Conservation (phyloP, 2,329 filamentous ascomycete species). For the Scedosporium aurantiacum region DNA sequence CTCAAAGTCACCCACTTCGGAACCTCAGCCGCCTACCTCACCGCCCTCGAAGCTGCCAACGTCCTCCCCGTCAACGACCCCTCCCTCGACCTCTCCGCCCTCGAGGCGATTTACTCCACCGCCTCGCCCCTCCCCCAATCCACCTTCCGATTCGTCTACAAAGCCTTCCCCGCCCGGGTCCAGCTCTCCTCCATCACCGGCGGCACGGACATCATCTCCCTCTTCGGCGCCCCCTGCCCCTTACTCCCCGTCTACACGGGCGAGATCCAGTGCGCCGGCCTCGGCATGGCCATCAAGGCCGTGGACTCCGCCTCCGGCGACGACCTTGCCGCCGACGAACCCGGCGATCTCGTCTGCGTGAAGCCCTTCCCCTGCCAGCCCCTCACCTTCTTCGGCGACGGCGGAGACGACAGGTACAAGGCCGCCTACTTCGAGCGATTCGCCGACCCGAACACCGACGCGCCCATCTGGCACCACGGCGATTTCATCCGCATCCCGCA, state of each 20-base stretch:
- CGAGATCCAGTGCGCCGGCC: constrained; percentile 66
- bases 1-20: constrained; percentile 85
- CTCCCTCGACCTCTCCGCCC: constrained; percentile 45
- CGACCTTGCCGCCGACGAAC: constrained; percentile 47
- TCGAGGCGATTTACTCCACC: constrained; percentile 87
- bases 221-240: constrained; percentile 79
- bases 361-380: constrained; percentile 85
- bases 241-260: constrained; percentile 61
- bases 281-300: constrained; percentile 66
- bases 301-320: constrained; percentile 48
- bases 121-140: constrained; percentile 86
- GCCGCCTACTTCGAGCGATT: constrained; percentile 85
- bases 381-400: constrained; percentile 71
- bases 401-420: constrained; percentile 65
- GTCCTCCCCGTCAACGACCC: constrained; percentile 44
- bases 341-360: constrained; percentile 81
- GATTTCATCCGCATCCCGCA: constrained; percentile 70
- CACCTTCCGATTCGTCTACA: constrained; percentile 84
- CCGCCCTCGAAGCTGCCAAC: constrained; percentile 71
- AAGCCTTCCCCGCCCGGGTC: constrained; percentile 65
- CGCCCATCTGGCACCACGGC: constrained; percentile 76
- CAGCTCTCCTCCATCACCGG: constrained; percentile 91
- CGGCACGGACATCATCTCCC: constrained; percentile 90
- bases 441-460: constrained; percentile 26
- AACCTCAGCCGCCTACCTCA: constrained; percentile 88